Conservation (phyloP, 306 rosid species). For the Glycine tomentella region DNA sequence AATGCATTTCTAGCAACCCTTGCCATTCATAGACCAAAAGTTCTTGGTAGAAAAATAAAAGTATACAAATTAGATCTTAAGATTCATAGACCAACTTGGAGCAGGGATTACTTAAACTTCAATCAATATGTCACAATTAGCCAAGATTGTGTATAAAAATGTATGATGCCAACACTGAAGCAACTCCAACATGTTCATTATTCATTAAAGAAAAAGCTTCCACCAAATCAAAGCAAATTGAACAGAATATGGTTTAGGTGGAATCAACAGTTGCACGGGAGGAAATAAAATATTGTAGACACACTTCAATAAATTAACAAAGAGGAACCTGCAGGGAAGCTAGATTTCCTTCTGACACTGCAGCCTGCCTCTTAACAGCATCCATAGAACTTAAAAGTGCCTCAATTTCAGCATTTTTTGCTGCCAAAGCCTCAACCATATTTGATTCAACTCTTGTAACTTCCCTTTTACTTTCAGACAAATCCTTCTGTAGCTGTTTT, state of each 20-base stretch:
- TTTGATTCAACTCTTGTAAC: conserved; percentile 83
- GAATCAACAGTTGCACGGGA: too few species aligned
- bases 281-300: too few species aligned
- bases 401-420: conserved; percentile 95
- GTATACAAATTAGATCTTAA: conserved; percentile 15
- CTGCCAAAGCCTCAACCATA: conserved; percentile 92
- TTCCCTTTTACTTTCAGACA: conserved; percentile 81
- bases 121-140: conserved; percentile 26
- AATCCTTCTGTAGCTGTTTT: conserved; percentile 76
- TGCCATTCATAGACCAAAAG: conserved; percentile 31
- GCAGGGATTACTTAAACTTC: conserved; percentile 21
- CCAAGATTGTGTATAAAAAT: conserved; percentile 18
- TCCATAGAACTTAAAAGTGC: conserved; percentile 82
- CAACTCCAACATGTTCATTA: conserved; percentile 19
- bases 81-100: background rate
- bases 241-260: conserved; percentile 6
- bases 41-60: conserved; percentile 3
- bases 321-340: conserved; percentile 85
- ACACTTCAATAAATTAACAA: conserved; percentile 39
- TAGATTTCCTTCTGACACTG: conserved; percentile 89
- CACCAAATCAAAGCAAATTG: conserved; percentile 25
- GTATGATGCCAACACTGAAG: conserved; percentile 22
- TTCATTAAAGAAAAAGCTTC: conserved; percentile 34
- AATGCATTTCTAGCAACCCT: conserved; percentile 21
- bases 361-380: conserved; percentile 86